Base-by-base conservation (phyloP, 2,329 filamentous ascomycete genomes). In the Paecilomyces sp. region DNA sequence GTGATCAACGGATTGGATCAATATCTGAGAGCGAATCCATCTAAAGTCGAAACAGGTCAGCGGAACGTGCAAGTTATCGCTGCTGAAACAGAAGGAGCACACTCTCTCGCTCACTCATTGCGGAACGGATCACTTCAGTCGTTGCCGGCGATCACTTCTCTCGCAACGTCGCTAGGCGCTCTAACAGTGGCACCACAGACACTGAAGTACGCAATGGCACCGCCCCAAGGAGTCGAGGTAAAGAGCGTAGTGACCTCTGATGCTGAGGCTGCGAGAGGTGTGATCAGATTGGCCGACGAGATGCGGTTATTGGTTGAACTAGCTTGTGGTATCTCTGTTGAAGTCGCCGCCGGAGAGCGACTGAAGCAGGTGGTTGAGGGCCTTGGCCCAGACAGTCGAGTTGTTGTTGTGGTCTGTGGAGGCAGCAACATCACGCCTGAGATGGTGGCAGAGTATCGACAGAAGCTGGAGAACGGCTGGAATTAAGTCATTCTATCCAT, bases 261-360 rank as follows among this genome's bases (percentile, higher is more conserved):
- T 68, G 85, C 85, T 1, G 89, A 93, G 68, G 91, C 92, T 0
- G 90, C 89, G 25, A 83, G 85, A 75, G 91, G 86, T 4, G 88
- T 88, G 58, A 84, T 88, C 68, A 79, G 83, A 9, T 86, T 96
- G 64, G 87, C 90, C 7, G 89, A 96, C 66, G 90, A 95, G 63
- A 87, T 90, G 65, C 79, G 88, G 34, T 77, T 92, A 63, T 77
- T 96, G 63, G 90, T 95, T 5, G 92, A 97, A 77, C 79, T 88
- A 33, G 85, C 91, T 0, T 96, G 92, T 72, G 91, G 92, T 0
- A 91, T 92, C 3, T 88, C 87, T 56, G 75, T 95, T 18, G 89
- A 74, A 55, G 62, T 70, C 61, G 72, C 64, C 7, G 34, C 66
- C n/a, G 63, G 62, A 22, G 56, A 58, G 24, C 60, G 58, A 54